Base-by-base conservation (phyloP, 352 stramenopile species). In the Aphanomyces stellatus region DNA sequence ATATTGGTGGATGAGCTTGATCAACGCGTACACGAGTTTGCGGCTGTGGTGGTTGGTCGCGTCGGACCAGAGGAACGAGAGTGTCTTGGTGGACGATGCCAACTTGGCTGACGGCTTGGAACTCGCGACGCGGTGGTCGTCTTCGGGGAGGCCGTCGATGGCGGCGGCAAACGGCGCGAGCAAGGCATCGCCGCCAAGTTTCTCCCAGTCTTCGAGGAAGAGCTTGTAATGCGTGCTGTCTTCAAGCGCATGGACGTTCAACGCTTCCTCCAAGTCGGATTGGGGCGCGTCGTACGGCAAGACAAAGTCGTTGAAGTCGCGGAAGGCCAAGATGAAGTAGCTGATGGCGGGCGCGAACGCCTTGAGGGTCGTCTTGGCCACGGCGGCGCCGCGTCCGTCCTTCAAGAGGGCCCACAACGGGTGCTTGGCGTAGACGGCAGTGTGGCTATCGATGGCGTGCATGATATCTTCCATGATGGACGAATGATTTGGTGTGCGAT, bases 121-220 rank as follows among this genome's bases (percentile, higher is more conserved):
- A 22, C 42, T 51, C 25, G 8, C 13, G 8, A 24, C 42, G n/a
- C 42, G 42, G 42, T 51, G 42, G 42, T 51, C 42, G 19, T 51
- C 42, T 10, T 51, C 42, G 19, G 42, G 42, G 25, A 51, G 42
- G 42, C 42, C 42, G 5, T 13, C 42, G 25, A 51, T 51, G 13
- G 25, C n/a, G 5, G 7, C 13, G 42, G 42, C 42, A 24, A 25
- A 51, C 42, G 51, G 51, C 6, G n/a, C 31, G 11, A 35, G 34
- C 27, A 59, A 41, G 19, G 10, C 51, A 59, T 59, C 51, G 31
- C 51, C 51, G 10, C 51, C 51, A 6, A 59, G 25, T 25, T 59
- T 59, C 34, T 59, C 27, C 51, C 51, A 59, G 51, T 59, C 51
- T 41, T 59, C 51, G n/a, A 59, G 51, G 51, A 59, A 59, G 19